Conservation (phyloP, 257 asterid genomes). For the Linaria vulgaris region DNA sequence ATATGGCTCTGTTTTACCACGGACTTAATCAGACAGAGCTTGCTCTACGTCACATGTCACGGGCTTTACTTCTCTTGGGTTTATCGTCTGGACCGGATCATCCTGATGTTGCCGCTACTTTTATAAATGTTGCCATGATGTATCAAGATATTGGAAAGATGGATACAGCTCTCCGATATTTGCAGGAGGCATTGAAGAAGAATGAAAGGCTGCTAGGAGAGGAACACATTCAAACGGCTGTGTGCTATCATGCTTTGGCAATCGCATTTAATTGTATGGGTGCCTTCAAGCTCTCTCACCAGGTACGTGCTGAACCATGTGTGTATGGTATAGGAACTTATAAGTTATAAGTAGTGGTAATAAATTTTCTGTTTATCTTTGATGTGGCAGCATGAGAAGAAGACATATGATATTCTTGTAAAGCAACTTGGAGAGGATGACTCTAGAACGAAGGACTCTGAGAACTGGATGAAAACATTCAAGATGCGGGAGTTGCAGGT, state of each 20-base stretch:
- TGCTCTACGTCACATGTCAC: conserved; percentile 91
- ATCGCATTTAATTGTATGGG: conserved; percentile 92
- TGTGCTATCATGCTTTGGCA: conserved; percentile 97
- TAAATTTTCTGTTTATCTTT: conserved; percentile 14
- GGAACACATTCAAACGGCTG: conserved; percentile 98
- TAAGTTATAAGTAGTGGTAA: conserved; percentile 5
- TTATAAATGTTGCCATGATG: conserved; percentile 97
- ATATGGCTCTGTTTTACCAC: conserved; percentile 96
- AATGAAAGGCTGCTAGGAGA: conserved; percentile 81
- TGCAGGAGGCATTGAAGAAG: conserved; percentile 92
- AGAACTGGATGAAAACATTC: conserved; percentile 88
- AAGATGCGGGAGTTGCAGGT: conserved; percentile 79
- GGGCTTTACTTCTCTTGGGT: conserved; percentile 75
- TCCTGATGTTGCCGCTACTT: conserved; percentile 97
- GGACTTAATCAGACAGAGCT: conserved; percentile 96
- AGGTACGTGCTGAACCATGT: conserved; percentile 42
- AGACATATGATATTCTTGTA: conserved; percentile 86
- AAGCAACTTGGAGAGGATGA: conserved; percentile 97
- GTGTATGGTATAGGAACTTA: conserved; percentile 12
- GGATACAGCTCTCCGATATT: conserved; percentile 87
- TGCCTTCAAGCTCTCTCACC: conserved; percentile 86
- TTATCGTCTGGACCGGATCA: conserved; percentile 93
- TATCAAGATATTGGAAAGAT: conserved; percentile 89
- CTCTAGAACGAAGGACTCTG: conserved; percentile 86
- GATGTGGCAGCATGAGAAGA: conserved; percentile 80